Conservation (phyloP, 2,329 filamentous ascomycete genomes). For the Chalaropsis thielavioides region DNA sequence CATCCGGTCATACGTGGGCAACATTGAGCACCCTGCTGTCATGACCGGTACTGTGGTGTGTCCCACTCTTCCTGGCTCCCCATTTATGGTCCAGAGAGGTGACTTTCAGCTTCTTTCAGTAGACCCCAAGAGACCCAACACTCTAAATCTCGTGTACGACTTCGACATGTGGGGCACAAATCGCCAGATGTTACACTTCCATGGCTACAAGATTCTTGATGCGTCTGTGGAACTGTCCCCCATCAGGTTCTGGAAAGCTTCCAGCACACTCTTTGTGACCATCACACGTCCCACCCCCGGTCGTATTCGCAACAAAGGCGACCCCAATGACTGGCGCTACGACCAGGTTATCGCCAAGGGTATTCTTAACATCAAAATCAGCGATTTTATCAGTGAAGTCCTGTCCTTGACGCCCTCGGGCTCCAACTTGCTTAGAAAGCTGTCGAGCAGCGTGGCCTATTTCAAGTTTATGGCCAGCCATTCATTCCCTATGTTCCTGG, state of each 20-base stretch:
- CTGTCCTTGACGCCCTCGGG: conserved; percentile 39
- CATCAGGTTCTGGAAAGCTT: conserved; percentile 44
- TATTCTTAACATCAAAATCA: conserved; percentile 40
- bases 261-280: conserved; percentile 47
- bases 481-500: conserved; percentile 38
- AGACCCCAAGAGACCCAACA: conserved; percentile 40
- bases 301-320: conserved; percentile 22
- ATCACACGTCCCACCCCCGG: conserved; percentile 30
- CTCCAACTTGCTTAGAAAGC: conserved; percentile 30
- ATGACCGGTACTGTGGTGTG: conserved; percentile 47
- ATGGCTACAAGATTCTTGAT: conserved; percentile 49
- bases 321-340: conserved; percentile 28
- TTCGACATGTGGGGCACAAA: conserved; percentile 44
- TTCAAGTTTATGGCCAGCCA: conserved; percentile 38
- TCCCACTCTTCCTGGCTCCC: conserved; percentile 38
- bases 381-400: conserved; percentile 42
- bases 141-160: conserved; percentile 45
- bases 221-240: conserved; percentile 43
- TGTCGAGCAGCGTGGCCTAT: conserved; percentile 35
- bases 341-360: conserved; percentile 40
- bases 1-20: conserved; percentile 33
- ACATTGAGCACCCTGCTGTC: conserved; percentile 36
- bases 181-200: conserved; percentile 40
- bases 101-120: conserved; percentile 42
- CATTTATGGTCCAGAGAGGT: conserved; percentile 46